Conservation (phyloP, 441 rosid species). For the Hura crepitans region DNA sequence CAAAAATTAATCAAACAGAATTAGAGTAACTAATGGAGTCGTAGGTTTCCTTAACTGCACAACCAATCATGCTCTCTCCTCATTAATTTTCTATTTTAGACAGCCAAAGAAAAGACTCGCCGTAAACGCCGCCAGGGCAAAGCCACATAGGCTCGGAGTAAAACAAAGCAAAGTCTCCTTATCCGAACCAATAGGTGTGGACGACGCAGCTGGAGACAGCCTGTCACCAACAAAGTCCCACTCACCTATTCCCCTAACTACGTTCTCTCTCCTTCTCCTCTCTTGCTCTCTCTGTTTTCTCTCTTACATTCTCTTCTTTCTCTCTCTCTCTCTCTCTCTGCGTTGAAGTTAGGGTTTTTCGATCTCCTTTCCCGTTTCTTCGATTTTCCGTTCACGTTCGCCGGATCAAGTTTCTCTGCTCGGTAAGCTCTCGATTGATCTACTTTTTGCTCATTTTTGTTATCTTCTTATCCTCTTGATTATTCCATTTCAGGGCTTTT, state of each 20-base stretch:
- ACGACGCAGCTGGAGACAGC: constrained; percentile 92
- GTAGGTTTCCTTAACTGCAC: not conserved
- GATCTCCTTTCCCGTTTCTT: constrained; percentile 31
- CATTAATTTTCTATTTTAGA: not conserved
- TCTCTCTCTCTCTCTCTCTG: constrained; percentile 17
- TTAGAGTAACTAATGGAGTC: not conserved
- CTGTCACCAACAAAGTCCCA: constrained; percentile 98
- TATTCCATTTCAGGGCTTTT: constrained; percentile 6
- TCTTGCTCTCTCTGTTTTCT: not conserved
- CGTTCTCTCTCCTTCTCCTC: constrained; percentile 24
- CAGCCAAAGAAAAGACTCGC: constrained; percentile 23
- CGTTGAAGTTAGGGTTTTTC: constrained; percentile 42
- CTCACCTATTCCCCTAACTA: constrained; percentile 53
- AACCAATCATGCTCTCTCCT: not conserved
- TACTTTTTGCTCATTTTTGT: constrained; percentile 22
- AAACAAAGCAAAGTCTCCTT: constrained; percentile 16
- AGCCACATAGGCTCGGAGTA: constrained; percentile 36
- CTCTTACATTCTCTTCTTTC: constrained; percentile 9
- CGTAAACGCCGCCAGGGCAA: constrained; percentile 45
- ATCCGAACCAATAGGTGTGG: constrained; percentile 48
- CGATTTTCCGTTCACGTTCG: constrained; percentile 26
- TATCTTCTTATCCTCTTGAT: not conserved
- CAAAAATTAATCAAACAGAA: not conserved
- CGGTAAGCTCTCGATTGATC: constrained; percentile 51
- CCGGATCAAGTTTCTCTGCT: constrained; percentile 52